Conservation (phyloP, 805 yeast genomes). For the Nakazawaea pomicola region DNA sequence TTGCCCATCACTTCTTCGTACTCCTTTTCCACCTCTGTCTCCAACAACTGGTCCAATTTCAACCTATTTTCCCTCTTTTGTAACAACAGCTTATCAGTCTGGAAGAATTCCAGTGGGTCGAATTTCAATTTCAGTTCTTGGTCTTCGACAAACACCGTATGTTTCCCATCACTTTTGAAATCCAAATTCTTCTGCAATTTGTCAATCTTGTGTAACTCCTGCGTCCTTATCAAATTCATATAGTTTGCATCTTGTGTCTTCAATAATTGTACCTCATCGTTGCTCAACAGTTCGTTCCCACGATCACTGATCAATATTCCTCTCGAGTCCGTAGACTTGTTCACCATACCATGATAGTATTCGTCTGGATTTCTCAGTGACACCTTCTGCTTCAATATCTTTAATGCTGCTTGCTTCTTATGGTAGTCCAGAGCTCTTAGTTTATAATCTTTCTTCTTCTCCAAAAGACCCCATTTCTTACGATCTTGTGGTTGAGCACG, state of each 20-base stretch:
- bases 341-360: constrained; percentile 90
- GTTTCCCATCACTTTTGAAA: constrained; percentile 62
- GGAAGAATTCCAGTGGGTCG: constrained; percentile 59
- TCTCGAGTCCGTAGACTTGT: constrained; percentile 55
- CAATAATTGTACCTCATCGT: constrained; percentile 74
- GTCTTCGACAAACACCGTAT: constrained; percentile 79
- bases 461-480: constrained; percentile 75
- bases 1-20: constrained; percentile 21
- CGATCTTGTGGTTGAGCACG: constrained; percentile 82
- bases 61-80: constrained; percentile 68
- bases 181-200: constrained; percentile 44
- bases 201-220: constrained; percentile 62
- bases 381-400: constrained; percentile 69
- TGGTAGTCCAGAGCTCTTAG: constrained; percentile 53
- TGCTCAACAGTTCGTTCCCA: constrained; percentile 52
- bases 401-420: constrained; percentile 57
- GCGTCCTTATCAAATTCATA: constrained; percentile 67
- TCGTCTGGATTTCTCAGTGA: constrained; percentile 85
- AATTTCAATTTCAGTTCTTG: constrained; percentile 51
- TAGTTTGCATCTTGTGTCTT: constrained; percentile 92
- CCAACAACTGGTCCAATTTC: constrained; percentile 52
- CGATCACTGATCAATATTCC: constrained; percentile 70
- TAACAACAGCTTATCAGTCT: constrained; percentile 63
- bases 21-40: constrained; percentile 21
- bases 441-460: constrained; percentile 83